Base-by-base conservation (phyloP, 2,329 filamentous ascomycete species). In the Rhynchosporium secalis region DNA sequence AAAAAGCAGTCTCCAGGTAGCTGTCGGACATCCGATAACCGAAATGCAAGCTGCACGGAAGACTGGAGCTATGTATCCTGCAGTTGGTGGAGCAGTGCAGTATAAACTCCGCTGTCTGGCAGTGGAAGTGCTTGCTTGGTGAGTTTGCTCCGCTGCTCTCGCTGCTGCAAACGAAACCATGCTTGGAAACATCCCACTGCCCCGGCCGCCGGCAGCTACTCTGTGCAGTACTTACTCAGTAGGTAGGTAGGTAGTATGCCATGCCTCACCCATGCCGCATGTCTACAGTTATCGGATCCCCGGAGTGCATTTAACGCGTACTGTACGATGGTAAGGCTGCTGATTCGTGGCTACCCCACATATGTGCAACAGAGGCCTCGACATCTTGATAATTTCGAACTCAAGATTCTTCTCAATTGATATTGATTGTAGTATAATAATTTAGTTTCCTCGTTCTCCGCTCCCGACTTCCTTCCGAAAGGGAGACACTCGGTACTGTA, bases 211-310 rank as follows among this genome's bases (percentile, higher is more conserved):
- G 33, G 33, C 33, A 36, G 33, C 33, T 20, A 20, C 20, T 20
- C 20, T 20, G 20, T 20, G 20, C 20, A 20, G 20, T 20, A 20
- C 20, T 20, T 20, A 20, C 20, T 1, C 20, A 20, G 20, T 20
- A 20, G 20, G 20, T 20, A 20, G 20, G 31, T 20, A 20, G 20
- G 20, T 20, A 20, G 20, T 20, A 54, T 54, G 51, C 51, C 51
- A 41, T 54, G 36, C 51, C 33, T 56, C 54, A 13, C 12, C 28
- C 52, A 31, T 56, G 26, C 29, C 29, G 52, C 52, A 56, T 52
- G 49, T 20, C 9, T 36, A 54, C 10, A 40, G 51, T 45, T 56
- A 56, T 56, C 54, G 45, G 54, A 56, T 56, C 54, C 54, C 38
- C 45, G 38, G 28, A 26, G 38, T 46, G 28, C 28, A 36, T 36